phyloP scores from a whole-genome alignment of 768 basidiomycete genomes.

The Rubroboletus pulcherrimus region DNA sequence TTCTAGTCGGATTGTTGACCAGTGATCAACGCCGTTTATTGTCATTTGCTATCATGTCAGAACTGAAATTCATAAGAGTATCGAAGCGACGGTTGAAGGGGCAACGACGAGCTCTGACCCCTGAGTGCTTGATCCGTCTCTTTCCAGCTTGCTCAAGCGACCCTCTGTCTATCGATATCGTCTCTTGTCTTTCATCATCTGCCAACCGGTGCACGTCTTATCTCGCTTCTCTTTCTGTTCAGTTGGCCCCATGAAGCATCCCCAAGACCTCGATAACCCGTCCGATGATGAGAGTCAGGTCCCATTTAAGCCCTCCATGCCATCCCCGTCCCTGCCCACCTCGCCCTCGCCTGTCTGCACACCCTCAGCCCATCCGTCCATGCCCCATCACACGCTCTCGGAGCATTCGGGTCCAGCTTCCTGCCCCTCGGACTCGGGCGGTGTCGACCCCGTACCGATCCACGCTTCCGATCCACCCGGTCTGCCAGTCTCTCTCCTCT shows the following conservation, averaged over 20 bases:
- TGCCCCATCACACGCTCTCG: conserved; percentile 11
- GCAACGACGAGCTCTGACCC: conserved; percentile 6
- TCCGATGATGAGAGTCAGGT: background rate
- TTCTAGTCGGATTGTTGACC: conserved; percentile 7
- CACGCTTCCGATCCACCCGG: background rate
- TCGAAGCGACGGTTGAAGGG: background rate
- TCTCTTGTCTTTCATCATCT: background rate
- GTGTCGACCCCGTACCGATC: background rate
- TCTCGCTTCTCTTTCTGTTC: conserved; percentile 22
- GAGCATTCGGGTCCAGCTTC: conserved; percentile 10
- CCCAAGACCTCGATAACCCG: conserved; percentile 47
- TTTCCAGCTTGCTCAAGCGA: conserved; percentile 27
- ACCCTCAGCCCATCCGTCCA: conserved; percentile 13
- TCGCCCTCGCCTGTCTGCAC: conserved; percentile 1
- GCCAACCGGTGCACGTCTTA: background rate
- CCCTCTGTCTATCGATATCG: conserved; percentile 4
- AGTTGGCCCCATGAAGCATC: conserved; percentile 37
- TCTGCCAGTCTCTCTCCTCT: conserved; percentile 17
- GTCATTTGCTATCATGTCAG: background rate
- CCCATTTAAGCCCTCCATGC: conserved; percentile 9
- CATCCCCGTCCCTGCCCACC: background rate
- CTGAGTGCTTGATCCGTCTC: conserved; percentile 20
- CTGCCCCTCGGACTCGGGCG: background rate
- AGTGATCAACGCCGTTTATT: background rate
- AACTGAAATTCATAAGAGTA: no score